phyloP scores from a whole-genome alignment of 768 basidiomycete species.

The Crucibulum laeve region DNA sequence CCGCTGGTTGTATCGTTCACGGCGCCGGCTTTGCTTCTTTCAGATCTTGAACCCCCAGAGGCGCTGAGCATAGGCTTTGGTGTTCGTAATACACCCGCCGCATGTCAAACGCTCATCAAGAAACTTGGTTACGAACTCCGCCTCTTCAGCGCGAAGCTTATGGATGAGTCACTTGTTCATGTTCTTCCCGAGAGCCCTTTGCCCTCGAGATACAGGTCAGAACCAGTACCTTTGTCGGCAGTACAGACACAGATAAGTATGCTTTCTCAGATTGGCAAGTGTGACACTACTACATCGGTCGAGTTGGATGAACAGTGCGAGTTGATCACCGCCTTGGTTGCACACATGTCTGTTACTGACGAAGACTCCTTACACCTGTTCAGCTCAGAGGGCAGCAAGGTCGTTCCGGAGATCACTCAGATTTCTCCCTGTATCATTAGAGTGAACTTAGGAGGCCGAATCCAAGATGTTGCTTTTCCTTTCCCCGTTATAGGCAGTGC shows the following conservation, averaged over 20 bases:
- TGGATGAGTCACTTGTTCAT: slow-evolving; percentile 22
- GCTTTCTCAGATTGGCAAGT: slow-evolving; percentile 14
- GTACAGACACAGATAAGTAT: not conserved
- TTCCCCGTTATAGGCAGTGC: too few species aligned
- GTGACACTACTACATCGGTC: slow-evolving; percentile 9
- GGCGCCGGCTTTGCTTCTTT: slow-evolving; percentile 21
- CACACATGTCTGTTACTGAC: slow-evolving; percentile 11
- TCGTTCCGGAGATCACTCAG: slow-evolving; percentile 9
- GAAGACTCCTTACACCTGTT: slow-evolving; percentile 10
- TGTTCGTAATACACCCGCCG: slow-evolving; percentile 17
- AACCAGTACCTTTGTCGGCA: not conserved
- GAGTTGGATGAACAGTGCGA: slow-evolving; percentile 22
- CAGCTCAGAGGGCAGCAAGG: slow-evolving; percentile 7
- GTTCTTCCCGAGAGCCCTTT: slow-evolving; percentile 15
- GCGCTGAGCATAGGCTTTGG: slow-evolving; percentile 12
- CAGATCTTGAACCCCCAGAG: slow-evolving; percentile 9
- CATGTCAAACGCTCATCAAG: slow-evolving; percentile 6
- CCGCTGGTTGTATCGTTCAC: slow-evolving; percentile 21
- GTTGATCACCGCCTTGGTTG: slow-evolving; percentile 11
- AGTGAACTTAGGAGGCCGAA: too few species aligned
- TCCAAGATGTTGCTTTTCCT: too few species aligned
- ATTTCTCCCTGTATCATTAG: too few species aligned
- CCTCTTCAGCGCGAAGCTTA: slow-evolving; percentile 20
- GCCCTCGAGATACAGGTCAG: slow-evolving; percentile 1
- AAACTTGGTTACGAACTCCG: slow-evolving; percentile 19